Evolutionary conservation across 164 flowering plant genomes (phyloP).

Genomic region (Chimonanthus praecox): DNA sequence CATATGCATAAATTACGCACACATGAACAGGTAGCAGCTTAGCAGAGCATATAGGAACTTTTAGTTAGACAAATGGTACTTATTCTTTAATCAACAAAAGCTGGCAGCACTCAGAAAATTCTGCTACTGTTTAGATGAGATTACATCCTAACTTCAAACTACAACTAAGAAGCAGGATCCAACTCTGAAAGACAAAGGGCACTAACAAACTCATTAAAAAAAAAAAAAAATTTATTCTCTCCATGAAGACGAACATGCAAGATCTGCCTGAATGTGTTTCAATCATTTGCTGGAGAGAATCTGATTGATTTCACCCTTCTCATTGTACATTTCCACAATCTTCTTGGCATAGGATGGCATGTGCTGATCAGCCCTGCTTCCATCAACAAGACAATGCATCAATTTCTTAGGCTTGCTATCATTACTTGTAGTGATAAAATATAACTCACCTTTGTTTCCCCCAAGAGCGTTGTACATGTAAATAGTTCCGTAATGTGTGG

Average conservation of each 20-base stretch:
- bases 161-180: neutral
- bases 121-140: no score
- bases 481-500: conserved; percentile 88
- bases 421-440: neutral
- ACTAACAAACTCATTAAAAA: no score
- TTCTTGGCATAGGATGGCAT: conserved; percentile 89
- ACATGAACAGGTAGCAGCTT: no score
- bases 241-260: neutral
- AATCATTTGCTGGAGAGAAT: conserved; percentile 51
- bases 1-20: no score
- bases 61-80: no score
- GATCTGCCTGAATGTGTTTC: neutral
- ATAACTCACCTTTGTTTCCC: conserved; percentile 72
- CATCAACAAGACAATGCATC: neutral
- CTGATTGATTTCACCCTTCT: conserved; percentile 75
- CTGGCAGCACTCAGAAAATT: neutral
- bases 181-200: no score
- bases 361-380: conserved; percentile 74
- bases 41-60: no score
- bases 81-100: neutral
- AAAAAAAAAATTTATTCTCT: no score
- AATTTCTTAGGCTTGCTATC: neutral
- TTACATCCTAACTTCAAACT: no score
- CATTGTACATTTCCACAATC: conserved; percentile 77
- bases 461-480: conserved; percentile 76